Evolutionary conservation across 805 yeast genomes (phyloP).

Genomic region (Candida anglica): DNA sequence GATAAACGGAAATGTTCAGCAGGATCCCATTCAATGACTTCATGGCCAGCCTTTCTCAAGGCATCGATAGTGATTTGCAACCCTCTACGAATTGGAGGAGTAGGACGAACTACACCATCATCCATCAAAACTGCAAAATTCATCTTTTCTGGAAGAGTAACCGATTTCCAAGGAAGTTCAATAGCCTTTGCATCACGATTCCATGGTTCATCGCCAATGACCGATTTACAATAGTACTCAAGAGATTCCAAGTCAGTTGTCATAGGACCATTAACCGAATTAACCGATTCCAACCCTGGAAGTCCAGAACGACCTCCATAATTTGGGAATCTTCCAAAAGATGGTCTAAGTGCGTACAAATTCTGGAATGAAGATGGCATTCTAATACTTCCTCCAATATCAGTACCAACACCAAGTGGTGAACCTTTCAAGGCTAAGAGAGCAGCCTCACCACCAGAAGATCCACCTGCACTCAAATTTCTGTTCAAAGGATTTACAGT

Average conservation of each 20-base stretch:
- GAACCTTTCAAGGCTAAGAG: slow-evolving; percentile 42
- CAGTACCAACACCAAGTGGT: slow-evolving; percentile 53
- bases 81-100: slow-evolving; percentile 53
- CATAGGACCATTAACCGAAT: slow-evolving; percentile 48
- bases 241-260: slow-evolving; percentile 34
- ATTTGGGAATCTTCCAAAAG: slow-evolving; percentile 42
- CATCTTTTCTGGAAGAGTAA: slow-evolving; percentile 30
- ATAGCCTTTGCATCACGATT: slow-evolving; percentile 43
- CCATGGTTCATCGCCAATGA: slow-evolving; percentile 43
- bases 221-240: slow-evolving; percentile 32
- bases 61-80: slow-evolving; percentile 28
- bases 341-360: slow-evolving; percentile 41
- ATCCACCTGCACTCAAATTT: slow-evolving; percentile 46
- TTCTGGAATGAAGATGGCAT: slow-evolving; percentile 44
- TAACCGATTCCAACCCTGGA: slow-evolving; percentile 34
- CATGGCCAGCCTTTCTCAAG: slow-evolving; percentile 43
- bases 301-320: slow-evolving; percentile 26
- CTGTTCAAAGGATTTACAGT: slow-evolving; percentile 45
- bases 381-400: slow-evolving; percentile 51
- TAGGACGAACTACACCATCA: slow-evolving; percentile 47
- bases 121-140: slow-evolving; percentile 40
- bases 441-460: slow-evolving; percentile 54
- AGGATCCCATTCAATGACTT: slow-evolving; percentile 47
- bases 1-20: slow-evolving; percentile 29
- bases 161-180: slow-evolving; percentile 49